phyloP scores from a whole-genome alignment of 208 protist species.

The Trypanosoma boissoni region DNA sequence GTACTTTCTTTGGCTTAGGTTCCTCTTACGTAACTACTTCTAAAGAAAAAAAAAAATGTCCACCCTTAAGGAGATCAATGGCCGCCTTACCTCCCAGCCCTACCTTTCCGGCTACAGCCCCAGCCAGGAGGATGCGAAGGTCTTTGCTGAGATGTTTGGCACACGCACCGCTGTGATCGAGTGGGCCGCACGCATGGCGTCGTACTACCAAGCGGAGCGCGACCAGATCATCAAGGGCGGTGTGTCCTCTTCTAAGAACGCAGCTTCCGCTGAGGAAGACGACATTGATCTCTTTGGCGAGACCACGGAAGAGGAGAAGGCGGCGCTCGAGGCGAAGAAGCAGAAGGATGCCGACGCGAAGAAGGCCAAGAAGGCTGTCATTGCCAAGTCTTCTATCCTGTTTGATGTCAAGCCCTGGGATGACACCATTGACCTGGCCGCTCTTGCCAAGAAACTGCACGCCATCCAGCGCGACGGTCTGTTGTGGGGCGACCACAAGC shows the following conservation, averaged over 20 bases:
- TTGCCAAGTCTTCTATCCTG: constrained; percentile 90
- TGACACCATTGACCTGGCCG: constrained; percentile 86
- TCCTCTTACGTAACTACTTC: constrained; percentile 7
- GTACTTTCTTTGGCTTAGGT: background rate
- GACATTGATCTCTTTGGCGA: constrained; percentile 91
- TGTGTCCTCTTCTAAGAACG: constrained; percentile 28
- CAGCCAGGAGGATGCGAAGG: constrained; percentile 79
- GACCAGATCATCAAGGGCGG: constrained; percentile 44
- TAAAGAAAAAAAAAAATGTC: constrained; percentile 46
- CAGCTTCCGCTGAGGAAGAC: constrained; percentile 68
- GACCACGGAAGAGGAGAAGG: constrained; percentile 81
- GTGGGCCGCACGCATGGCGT: constrained; percentile 88
- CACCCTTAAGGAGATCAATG: constrained; percentile 84
- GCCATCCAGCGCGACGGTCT: constrained; percentile 86
- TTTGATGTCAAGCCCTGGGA: constrained; percentile 95
- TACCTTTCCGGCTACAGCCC: constrained; percentile 78
- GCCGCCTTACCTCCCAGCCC: constrained; percentile 73
- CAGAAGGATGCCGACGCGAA: constrained; percentile 78
- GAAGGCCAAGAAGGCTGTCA: constrained; percentile 76
- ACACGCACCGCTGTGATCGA: constrained; percentile 67
- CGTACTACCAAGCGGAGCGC: constrained; percentile 89
- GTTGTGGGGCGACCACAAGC: constrained; percentile 90
- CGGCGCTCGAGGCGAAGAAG: constrained; percentile 88
- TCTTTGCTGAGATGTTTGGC: constrained; percentile 87
- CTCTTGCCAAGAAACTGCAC: constrained; percentile 83